Evolutionary conservation across 345 rosid genomes (phyloP), one percentile per base, ranked within the genome.

Genomic region (Acer yangbiense): DNA sequence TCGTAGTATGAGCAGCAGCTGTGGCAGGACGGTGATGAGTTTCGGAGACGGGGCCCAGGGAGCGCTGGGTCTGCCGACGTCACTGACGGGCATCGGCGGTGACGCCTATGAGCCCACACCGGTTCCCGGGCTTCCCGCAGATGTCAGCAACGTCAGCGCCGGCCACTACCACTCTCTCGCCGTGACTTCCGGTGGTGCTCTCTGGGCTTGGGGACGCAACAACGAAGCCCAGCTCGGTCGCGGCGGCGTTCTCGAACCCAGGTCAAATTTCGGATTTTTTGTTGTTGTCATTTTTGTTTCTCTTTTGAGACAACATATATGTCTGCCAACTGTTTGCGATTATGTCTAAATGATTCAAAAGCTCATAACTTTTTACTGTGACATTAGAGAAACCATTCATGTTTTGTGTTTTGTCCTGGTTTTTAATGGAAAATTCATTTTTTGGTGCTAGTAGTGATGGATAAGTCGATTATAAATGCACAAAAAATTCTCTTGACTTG

Each of bases 141-240:
- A 92, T 55, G 66, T 94, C 74, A 70, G 77, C 21, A 68, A 67
- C 32, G 76, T 96, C 55, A 73, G 82, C 63, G 89, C 97, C 1
- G 98, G 97, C 29, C 99, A 94, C 74, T 96, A 94, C 82, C 98
- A 96, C 82, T 96, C 97, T 60, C 97, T 96, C 25, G 97, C 99
- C 60, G 89, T 92, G 69, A 91, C 94, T 71, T 90, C 89, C 62
- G 74, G 46, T 21, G 99, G 99, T 48, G 83, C 83, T 35, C 78
- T 94, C 76, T 96, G 97, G 98, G 84, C 90, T 29, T 94, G 98
- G 99, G 98, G 99, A 69, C 94, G 98, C 46, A 87, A 94, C 83
- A 76, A 84, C 11, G 99, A 96, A 78, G 89, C 80, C 29, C 97
- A 96, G 83, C 91, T 92, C 58, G 98, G 99, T 76, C 92, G 64